Base-by-base conservation (phyloP, 139 green algal genomes). In the Tetradesmus obliquus region DNA sequence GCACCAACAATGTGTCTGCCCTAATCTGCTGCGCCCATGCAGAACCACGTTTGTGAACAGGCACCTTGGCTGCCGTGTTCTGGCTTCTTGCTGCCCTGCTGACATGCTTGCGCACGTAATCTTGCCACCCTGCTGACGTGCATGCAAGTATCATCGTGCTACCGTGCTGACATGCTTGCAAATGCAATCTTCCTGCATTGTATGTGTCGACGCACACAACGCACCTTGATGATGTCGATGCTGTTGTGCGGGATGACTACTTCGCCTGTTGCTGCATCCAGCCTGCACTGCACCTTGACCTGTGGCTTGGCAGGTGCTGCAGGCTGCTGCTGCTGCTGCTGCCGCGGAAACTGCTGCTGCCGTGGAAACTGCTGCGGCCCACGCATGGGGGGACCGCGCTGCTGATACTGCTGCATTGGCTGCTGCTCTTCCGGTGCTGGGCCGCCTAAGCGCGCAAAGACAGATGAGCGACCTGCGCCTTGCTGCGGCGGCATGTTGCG, bases 211-310 rank as follows among this genome's bases (percentile, higher is more conserved):
- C 32, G 32, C 32, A 45, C 32, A 45, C 76, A 82, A 8, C 84
- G 20, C 53, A 90, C 86, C 86, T 69, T 83, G 2, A 90, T 45
- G 9, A 90, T 90, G 69, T 84, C 71, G 69, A 10, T 55, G 53
- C 20, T 53, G n/a, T 83, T 57, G 55, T 90, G 86, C 19, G 57
- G 51, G 55, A 90, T 69, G 19, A 84, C 55, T 5, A 84, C 86
- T 3, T 84, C 51, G 9, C 86, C 86, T n/a, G 71, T 84, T 19
- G 54, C 69, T 45, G 79, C 76, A 22, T 90, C 86, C 17, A 90
- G 5, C 19, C 85, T 55, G 57, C 86, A 90, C 19, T 90, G 51
- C 86, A 90, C 51, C 69, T 90, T 71, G 76, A 53, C 15, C 66
- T 76, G 20, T 7, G 80, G 51, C 80, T 85, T 85, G 51, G 15